Evolutionary conservation across 257 asterid species (phyloP).

Genomic region (Echites panduratus): DNA sequence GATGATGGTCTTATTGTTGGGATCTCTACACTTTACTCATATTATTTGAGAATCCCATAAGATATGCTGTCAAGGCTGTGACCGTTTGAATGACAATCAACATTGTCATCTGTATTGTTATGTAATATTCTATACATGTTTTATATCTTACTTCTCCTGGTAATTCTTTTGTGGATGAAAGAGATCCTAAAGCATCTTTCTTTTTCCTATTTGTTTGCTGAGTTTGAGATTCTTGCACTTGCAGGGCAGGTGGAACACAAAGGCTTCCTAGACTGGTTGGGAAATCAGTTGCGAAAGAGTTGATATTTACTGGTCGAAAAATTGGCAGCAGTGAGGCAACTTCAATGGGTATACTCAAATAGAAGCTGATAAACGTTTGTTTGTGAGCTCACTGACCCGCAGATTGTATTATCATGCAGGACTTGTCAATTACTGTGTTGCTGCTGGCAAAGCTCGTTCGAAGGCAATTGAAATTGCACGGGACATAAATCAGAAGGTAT

Average conservation of each 20-base stretch:
- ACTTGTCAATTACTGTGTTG: conserved; percentile 80
- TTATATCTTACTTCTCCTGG: not conserved
- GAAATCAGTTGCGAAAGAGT: conserved; percentile 75
- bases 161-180: not conserved
- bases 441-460: conserved; percentile 64
- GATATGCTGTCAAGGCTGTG: not conserved
- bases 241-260: conserved; percentile 97
- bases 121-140: not conserved
- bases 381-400: not conserved
- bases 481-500: conserved; percentile 72
- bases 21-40: not conserved
- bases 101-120: not conserved
- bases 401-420: conserved; percentile 40
- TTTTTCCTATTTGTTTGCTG: not conserved
- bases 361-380: not conserved
- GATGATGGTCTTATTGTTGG: not conserved
- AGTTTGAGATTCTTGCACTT: conserved; percentile 19
- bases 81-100: not conserved
- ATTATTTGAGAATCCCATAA: not conserved
- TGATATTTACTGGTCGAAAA: conserved; percentile 44
- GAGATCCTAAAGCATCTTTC: conserved; percentile 13
- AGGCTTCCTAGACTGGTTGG: conserved; percentile 95
- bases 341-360: conserved; percentile 23
- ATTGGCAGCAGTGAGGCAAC: conserved; percentile 32
- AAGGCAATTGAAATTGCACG: conserved; percentile 87